These are phyloP conservation scores for Pyrus hybrid DNA, from an alignment of 331 rosid species.

Conservation along the genomic window DNA sequence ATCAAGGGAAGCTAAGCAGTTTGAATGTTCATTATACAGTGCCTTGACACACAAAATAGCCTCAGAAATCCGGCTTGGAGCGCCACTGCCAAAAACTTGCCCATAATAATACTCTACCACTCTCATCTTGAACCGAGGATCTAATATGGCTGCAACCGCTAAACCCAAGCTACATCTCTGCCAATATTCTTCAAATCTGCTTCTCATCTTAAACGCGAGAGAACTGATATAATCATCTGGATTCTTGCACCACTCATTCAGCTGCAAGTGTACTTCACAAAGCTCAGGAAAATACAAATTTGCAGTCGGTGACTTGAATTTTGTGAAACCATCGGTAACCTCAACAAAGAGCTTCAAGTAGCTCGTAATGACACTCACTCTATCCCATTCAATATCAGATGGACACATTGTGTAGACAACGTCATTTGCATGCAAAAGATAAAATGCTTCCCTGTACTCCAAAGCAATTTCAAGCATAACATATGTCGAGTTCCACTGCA, in stretches of 20 bases:
- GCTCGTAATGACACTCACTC: constrained; percentile 40
- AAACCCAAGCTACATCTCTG: constrained; percentile 71
- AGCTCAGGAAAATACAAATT: constrained; percentile 86
- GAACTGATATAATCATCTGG: constrained; percentile 57
- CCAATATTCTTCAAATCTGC: constrained; percentile 89
- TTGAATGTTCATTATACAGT: constrained; percentile 78
- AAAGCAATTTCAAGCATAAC: constrained; percentile 74
- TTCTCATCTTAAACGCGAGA: constrained; percentile 62
- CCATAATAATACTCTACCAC: constrained; percentile 85
- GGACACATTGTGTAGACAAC: constrained; percentile 38
- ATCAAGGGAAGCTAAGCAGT: constrained; percentile 71
- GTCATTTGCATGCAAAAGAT: constrained; percentile 66
- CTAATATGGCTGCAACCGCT: constrained; percentile 89
- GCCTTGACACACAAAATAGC: constrained; percentile 67
- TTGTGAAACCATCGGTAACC: constrained; percentile 45
- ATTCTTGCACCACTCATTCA: constrained; percentile 89
- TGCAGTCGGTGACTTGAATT: constrained; percentile 63
- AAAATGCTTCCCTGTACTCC: constrained; percentile 68
- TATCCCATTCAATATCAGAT: constrained; percentile 74
- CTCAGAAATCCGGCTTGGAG: constrained; percentile 50
- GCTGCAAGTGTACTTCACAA: constrained; percentile 73
- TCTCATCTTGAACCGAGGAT: constrained; percentile 89
- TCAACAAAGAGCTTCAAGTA: constrained; percentile 78
- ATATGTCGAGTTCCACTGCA: constrained; percentile 70
- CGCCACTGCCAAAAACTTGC: constrained; percentile 58